Percentiles rank a stretch among this genome's conserved stretches.
Evolutionary conservation across 495 filamentous ascomycete genomes (phyloP).

Genomic region (Neurospora sp.): DNA sequence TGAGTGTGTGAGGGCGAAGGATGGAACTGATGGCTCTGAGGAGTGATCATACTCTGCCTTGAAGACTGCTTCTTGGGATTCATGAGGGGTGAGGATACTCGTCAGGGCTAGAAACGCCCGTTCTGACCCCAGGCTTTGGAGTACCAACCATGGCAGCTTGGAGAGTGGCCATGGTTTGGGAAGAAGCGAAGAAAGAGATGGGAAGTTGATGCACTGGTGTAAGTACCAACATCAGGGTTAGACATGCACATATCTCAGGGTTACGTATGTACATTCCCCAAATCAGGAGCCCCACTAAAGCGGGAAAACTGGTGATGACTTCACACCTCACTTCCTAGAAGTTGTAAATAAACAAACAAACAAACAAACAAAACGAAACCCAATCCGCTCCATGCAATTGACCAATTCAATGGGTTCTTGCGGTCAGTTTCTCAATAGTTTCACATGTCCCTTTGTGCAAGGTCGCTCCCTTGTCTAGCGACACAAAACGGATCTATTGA

Average conservation of each 20-base stretch:
- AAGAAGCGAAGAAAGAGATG: not conserved
- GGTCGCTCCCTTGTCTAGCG: not conserved
- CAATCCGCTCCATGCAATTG: not conserved
- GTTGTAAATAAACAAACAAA: not conserved
- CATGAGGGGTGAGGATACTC: not conserved
- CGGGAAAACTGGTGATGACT: not conserved
- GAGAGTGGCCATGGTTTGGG: not conserved
- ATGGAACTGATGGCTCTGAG: not conserved
- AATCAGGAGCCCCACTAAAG: not conserved
- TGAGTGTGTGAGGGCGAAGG: conserved; percentile 14
- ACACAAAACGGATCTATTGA: too few relatives aligned
- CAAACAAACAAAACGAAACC: not conserved
- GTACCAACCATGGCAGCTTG: not conserved
- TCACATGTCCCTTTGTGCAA: not conserved
- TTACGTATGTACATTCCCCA: not conserved
- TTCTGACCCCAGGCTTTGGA: not conserved
- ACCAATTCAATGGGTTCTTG: not conserved
- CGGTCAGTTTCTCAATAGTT: not conserved
- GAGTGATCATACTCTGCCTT: not conserved
- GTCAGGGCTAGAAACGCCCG: not conserved
- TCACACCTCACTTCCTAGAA: not conserved
- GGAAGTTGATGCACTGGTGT: not conserved
- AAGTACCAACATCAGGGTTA: not conserved
- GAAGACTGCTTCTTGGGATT: not conserved
- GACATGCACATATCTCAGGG: not conserved